Base-by-base conservation (phyloP, 2,329 filamentous ascomycete species). In the Sporothrix pallida region DNA sequence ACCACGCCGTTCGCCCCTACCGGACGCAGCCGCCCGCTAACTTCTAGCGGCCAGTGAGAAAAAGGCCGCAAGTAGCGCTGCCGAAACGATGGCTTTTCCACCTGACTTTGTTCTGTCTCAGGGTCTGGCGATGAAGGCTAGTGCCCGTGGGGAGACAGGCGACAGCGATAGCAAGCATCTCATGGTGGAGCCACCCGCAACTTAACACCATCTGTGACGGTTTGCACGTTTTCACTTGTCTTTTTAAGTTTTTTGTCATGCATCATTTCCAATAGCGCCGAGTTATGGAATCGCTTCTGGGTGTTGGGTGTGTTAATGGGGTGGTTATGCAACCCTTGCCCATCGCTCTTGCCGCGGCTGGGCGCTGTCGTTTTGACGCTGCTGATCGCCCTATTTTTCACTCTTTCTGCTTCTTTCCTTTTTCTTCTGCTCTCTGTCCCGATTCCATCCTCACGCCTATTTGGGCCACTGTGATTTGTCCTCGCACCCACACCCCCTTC, bases 21-120 rank as follows among this genome's bases (percentile, higher is more conserved):
- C 70, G 70, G 70, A 71, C 56, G 70, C 70, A 26, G 56, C 70
- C 70, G 70, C 58, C 58, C 70, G 70, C 70, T 62, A 62, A 46
- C 7, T 37, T 8, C n/a, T 31, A 23, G 23, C 52, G 20, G 37
- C 68, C 68, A 70, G 68, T 70, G 37, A 44, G 52, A 26, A 70
- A 70, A 70, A 58, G 70, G 70, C 70, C 68, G 20, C 52, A 58
- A 42, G 37, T 67, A 52, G 63, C 46, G 63, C 46, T 68, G 44
- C 46, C 46, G 62, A 67, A 68, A 9, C 46, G 46, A 48, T 26
- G 44, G 7, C 46, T 10, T 52, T 44, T 17, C 48, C 13, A 15
- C 20, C n/a, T 46, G 31, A 37, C 31, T 44, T 48, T 26, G 9
- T 48, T 48, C 42, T 46, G n/a, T 2, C 10, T 58, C 13, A 20